Base-by-base conservation (phyloP, 257 asterid genomes). In the Nicotiana attenuata region DNA sequence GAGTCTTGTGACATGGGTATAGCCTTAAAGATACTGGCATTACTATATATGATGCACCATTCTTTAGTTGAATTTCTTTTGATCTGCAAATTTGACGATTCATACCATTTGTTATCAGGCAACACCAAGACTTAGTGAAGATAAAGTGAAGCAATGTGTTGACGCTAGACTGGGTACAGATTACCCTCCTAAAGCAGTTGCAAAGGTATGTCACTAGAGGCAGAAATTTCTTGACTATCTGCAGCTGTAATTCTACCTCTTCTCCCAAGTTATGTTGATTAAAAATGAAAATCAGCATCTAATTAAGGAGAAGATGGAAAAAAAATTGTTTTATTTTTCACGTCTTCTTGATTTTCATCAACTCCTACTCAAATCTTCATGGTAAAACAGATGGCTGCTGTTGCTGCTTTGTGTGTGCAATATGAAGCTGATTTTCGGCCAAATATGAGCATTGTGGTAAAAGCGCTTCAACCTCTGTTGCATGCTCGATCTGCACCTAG, bases 1-100 rank as follows among this genome's bases (percentile, higher is more conserved):
- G 89, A 90, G 95, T 84, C 92, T 93, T 15, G 97, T 91, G 63
- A 92, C 97, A 86, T 93, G 97, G 97, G 97, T 92, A 91, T 73
- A 82, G 24, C 69, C 76, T 38, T 60, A 55, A 59, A 71, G 31
- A 65, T 68, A 47, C 61, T 15, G 61, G 7, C 61, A 73, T 73
- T 73, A 24, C 60, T 80, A 67, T 29, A 82, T 31, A 38, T 67
- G n/a, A 61, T n/a, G 5, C 41, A 28, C 24, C 20, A 20, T 28
- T 8, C 67, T 41, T 13, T 66, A 33, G 57, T 16, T 24, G 83
- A 38, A 22, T 31, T 29, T 14, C 29, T 33, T 17, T 66, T 53
- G 47, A 17, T 82, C 76, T 11, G 41, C 64, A 52, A 29, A 38
- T 38, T 47, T 19, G 10, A 29, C 61, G 22, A 22, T 24, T 52